These are phyloP conservation scores for Cladosporium sp. DNA, from an alignment of 2,329 filamentous ascomycete genomes.

Conservation along the genomic window DNA sequence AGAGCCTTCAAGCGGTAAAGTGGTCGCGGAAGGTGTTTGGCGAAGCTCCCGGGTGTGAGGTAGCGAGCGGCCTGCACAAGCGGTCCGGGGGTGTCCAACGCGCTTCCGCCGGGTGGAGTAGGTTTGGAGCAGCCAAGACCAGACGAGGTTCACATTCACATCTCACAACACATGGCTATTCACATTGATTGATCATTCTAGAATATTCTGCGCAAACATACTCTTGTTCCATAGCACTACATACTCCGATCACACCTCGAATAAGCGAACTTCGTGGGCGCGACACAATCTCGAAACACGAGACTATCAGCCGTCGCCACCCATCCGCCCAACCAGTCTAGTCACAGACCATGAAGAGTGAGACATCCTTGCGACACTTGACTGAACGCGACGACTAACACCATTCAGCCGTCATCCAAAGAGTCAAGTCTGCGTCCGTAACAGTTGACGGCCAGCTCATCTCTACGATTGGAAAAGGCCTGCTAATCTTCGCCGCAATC, in stretches of 20 bases:
- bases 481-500: slow-evolving; percentile 88
- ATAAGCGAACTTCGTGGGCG: background rate
- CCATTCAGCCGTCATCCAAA: slow-evolving; percentile 75
- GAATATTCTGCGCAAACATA: too few species aligned
- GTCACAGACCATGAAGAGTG: slow-evolving; percentile 39
- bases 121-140: background rate
- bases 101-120: background rate
- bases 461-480: slow-evolving; percentile 83
- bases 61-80: background rate
- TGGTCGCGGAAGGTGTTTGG: slow-evolving; percentile 5
- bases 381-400: slow-evolving; percentile 16
- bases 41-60: background rate
- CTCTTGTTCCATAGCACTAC: too few species aligned
- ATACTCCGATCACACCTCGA: too few species aligned
- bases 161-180: background rate
- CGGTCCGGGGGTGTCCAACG: background rate
- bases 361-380: slow-evolving; percentile 14
- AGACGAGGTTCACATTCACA: background rate
- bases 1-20: background rate
- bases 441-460: slow-evolving; percentile 87
- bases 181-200: too few species aligned
- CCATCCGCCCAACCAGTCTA: background rate
- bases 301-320: background rate
- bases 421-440: slow-evolving; percentile 91
- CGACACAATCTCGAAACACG: background rate